Base-by-base conservation (phyloP, 169 alveolate species). In the Plasmodium ovale region DNA sequence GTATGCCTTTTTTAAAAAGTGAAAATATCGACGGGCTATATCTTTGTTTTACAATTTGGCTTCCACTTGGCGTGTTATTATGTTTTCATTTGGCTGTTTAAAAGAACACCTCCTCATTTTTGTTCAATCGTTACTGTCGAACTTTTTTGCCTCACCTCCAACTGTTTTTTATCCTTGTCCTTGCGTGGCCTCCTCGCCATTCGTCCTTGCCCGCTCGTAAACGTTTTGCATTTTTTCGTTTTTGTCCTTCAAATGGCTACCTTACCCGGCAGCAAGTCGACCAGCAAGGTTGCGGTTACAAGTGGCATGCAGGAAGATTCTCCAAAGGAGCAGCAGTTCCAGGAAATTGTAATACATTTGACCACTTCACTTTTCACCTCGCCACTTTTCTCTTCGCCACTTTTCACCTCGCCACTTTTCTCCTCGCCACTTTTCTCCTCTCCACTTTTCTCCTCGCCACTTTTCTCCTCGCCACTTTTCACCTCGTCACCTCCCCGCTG, bases 271-370 rank as follows among this genome's bases (percentile, higher is more conserved):
- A 73, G 88, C 49, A 73, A 73, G 23, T 73, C 88, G 21, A 25
- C 72, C 49, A 73, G 88, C 62, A 73, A 73, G 44, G 73, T 73
- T 58, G 88, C 72, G 7, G 31, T 62, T 39, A 59, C 88, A 47
- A 39, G 42, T 47, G 49, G 21, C 19, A 12, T 73, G 42, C 73
- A 73, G 19, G 49, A 73, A 6, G 65, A 39, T 21, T 3, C 27
- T 12, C 2, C 53, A 53, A 73, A 73, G 56, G 88, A 59, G 5
- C 88, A 73, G 19, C 62, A 58, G 19, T 73, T 73, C 42, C 88
- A 73, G 35, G 88, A 59, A 73, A 73, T 73, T 47, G 88, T 73
- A 73, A 58, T 3, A 31, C 25, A 29, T 35, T 27, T 4, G 29
- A 29, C n/a, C n/a, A n/a, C n/a, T n/a, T n/a, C n/a, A n/a, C n/a